Evolutionary conservation across 2,329 filamentous ascomycete species (phyloP), one percentile per base, ranked within the genome.

Genomic region (Metarhizium humberi): DNA sequence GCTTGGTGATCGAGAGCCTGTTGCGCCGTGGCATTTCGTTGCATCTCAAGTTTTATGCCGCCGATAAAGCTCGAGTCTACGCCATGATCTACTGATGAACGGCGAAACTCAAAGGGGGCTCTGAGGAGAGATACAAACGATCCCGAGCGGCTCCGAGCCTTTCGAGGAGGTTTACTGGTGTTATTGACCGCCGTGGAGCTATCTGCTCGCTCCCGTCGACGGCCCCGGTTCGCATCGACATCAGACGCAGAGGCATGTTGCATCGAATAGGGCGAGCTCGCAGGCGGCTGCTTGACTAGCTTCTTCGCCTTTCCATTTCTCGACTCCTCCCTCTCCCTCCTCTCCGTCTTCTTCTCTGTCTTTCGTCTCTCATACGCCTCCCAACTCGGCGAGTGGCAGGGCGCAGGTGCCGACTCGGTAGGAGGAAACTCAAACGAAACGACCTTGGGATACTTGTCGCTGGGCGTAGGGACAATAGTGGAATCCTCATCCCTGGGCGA

Each of bases 311-410:
- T 57, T 38, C 58, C 59, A 54, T 60, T 66, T 51, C 57, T 61
- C 13, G 61, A 60, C 40, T 63, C 64, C 18, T 63, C 60, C 16
- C 60, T 58, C 6, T 64, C 62, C 45, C 73, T 69, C 40, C 65
- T 64, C 25, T 63, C 66, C 56, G 75, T 68, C 62, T 77, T 79
- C 64, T 77, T 80, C 58, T 80, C 78, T 62, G 75, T 78, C 61
- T 78, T 81, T 59, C 72, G 76, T 20, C 76, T 74, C 3, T 74
- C 73, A 60, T 80, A 80, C 25, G 78, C 76, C 58, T 83, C 80
- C 82, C 82, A 85, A 55, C 76, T 82, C 2, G 82, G 82, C 1
- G 82, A 85, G 55, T 82, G 79, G 58, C 82, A 85, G 54, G 84
- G 80, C 0, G 70, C 68, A 6, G 60, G 61, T 32, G 64, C 65